Conservation (phyloP, 73 alveolate species). For the Paraurostyla sp. region DNA sequence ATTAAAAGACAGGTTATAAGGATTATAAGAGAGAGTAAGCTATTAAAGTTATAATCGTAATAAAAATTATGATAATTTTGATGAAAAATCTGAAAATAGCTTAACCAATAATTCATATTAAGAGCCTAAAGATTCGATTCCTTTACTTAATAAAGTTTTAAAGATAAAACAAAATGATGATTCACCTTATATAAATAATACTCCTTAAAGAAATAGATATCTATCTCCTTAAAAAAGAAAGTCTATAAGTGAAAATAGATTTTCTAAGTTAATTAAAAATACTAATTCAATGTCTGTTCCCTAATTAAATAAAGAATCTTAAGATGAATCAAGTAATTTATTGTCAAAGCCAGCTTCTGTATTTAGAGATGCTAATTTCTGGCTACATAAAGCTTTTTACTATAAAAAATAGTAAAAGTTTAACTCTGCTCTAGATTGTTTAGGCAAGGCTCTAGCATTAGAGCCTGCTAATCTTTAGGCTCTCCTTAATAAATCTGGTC, state of each 20-base stretch:
- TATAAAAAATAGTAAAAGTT: background rate
- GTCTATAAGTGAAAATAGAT: too few relatives aligned
- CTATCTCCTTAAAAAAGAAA: too few relatives aligned
- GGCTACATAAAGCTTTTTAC: slow-evolving; percentile 41
- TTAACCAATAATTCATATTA: background rate
- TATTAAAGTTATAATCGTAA: background rate
- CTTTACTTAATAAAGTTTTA: too few relatives aligned
- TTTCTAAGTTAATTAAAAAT: too few relatives aligned
- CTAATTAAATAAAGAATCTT: background rate
- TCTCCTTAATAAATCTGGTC: background rate
- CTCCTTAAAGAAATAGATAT: too few relatives aligned
- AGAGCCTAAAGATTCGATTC: background rate
- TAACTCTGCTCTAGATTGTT: background rate
- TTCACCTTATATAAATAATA: too few relatives aligned
- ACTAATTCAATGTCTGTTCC: too few relatives aligned
- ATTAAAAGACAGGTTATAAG: background rate
- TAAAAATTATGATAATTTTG: background rate
- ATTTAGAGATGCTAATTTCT: slow-evolving; percentile 12
- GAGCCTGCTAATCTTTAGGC: background rate
- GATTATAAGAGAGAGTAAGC: background rate
- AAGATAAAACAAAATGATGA: too few relatives aligned
- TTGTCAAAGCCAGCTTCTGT: slow-evolving; percentile 4
- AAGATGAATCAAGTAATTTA: too few relatives aligned
- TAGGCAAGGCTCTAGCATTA: slow-evolving; percentile 3
- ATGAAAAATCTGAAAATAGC: background rate